Evolutionary conservation across 2,329 filamentous ascomycete genomes (phyloP), one percentile per base, ranked within the genome.

Genomic region (Venturia carpophila): DNA sequence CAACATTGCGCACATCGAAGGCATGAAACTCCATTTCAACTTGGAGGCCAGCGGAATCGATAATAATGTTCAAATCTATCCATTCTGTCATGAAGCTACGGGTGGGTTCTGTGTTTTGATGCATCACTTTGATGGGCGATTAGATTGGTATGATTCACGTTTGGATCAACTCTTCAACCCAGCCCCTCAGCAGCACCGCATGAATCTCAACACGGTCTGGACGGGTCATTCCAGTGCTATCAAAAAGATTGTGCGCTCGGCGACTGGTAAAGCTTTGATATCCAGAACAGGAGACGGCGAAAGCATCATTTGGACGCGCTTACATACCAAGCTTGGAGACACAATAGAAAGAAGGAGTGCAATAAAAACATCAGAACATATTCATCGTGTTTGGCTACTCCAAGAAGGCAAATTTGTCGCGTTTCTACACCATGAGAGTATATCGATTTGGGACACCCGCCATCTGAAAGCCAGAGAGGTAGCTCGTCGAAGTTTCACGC

Each of bases 241-340:
- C 67, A 88, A 89, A 71, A 96, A 95, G 73, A 90, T 96, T 67
- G 88, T 95, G 58, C 87, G 92, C 67, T 95, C 92, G 71, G 89
- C 89, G 55, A 90, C 87, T 70, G 92, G 92, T 10, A 83, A 86
- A 68, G 88, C 91, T 5, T 80, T 96, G 55, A 86, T 96, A 41
- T 96, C 92, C 7, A 83, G 91, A 63, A 96, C 92, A 0, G 82
- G 86, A 66, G 81, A 87, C 55, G 89, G 91, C 67, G 90, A 96
- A 73, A 88, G 87, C 66, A 86, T 93, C 68, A 83, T 97, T 3
- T 97, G 92, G 92, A 86, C 84, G 67, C 90, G 95, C 73, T 77
- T 80, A 64, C 75, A 80, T 34, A 78, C 78, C 49, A 77, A 79
- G 62, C 75, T 72, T 60, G 80, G 81, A 39, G 81, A 82, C 61